Percentiles rank a stretch among this genome's conserved stretches.
These are phyloP conservation scores for Solanum arcanum DNA, from an alignment of 257 asterid genomes.

Conservation along the genomic window DNA sequence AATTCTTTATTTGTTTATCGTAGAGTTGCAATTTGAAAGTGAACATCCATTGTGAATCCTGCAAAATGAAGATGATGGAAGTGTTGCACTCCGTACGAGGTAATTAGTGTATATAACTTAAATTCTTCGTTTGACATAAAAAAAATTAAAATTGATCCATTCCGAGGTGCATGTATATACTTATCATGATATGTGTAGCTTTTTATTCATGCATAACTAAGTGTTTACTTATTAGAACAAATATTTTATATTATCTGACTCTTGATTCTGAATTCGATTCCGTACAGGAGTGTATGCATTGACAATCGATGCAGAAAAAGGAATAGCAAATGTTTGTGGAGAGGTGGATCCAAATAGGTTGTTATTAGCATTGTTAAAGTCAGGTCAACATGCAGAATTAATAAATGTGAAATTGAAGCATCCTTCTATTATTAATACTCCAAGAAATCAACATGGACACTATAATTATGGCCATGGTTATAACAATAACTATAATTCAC, in stretches of 20 bases:
- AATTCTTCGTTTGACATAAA: no score
- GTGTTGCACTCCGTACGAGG: constrained; percentile 37
- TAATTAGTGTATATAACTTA: background rate
- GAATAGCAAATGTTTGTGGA: constrained; percentile 8
- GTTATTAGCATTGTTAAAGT: background rate
- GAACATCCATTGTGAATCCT: constrained; percentile 30
- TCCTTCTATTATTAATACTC: background rate
- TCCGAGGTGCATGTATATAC: background rate
- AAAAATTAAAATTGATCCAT: fast-evolving
- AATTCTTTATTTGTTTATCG: background rate
- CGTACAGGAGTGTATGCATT: constrained; percentile 23
- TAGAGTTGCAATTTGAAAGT: constrained; percentile 43
- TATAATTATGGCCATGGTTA: background rate
- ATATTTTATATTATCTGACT: background rate
- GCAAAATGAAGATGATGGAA: constrained; percentile 32
- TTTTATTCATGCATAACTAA: background rate
- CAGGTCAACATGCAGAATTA: background rate
- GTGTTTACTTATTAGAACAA: background rate
- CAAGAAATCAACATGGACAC: background rate
- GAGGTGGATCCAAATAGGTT: background rate
- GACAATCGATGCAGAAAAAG: constrained; percentile 23
- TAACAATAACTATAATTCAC: background rate
- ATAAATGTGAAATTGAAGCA: background rate
- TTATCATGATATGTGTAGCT: background rate
- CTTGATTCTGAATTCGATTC: background rate